phyloP scores from a whole-genome alignment of 495 filamentous ascomycete genomes.

The Hyaloscypha variabilis region DNA sequence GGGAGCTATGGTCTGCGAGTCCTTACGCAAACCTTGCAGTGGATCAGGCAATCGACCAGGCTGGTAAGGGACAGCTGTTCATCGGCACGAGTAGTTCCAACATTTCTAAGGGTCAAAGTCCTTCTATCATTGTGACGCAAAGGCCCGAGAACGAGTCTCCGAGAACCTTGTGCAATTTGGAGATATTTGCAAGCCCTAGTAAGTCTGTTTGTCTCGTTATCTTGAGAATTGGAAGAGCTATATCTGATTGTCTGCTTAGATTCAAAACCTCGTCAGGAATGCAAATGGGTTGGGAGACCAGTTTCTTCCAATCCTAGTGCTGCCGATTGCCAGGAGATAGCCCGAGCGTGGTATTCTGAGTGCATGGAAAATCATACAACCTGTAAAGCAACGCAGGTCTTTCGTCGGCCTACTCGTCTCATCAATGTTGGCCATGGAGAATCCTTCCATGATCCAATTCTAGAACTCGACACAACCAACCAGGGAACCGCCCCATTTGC shows the following conservation, averaged over 20 bases:
- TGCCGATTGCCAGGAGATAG: not conserved
- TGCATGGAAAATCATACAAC: conserved; percentile 23
- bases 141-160: not conserved
- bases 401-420: conserved; percentile 25
- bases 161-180: not conserved
- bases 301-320: not conserved
- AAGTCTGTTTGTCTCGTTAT: too few relatives aligned
- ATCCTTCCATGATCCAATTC: not conserved
- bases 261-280: not conserved
- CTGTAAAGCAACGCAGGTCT: conserved; percentile 13
- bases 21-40: not conserved
- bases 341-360: conserved; percentile 10
- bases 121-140: not conserved
- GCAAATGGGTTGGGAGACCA: not conserved
- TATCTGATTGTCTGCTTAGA: too few relatives aligned
- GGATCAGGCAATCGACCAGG: not conserved
- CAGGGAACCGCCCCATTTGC: conserved; percentile 18
- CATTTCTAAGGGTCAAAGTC: not conserved
- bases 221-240: too few relatives aligned
- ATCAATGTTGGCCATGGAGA: conserved; percentile 23
- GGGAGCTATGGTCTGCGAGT: not conserved
- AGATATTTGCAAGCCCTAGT: not conserved
- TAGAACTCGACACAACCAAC: not conserved
- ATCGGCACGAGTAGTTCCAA: not conserved
- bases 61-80: not conserved